Evolutionary conservation across 2,329 filamentous ascomycete species (phyloP).

Genomic region (Penicillium sp.): DNA sequence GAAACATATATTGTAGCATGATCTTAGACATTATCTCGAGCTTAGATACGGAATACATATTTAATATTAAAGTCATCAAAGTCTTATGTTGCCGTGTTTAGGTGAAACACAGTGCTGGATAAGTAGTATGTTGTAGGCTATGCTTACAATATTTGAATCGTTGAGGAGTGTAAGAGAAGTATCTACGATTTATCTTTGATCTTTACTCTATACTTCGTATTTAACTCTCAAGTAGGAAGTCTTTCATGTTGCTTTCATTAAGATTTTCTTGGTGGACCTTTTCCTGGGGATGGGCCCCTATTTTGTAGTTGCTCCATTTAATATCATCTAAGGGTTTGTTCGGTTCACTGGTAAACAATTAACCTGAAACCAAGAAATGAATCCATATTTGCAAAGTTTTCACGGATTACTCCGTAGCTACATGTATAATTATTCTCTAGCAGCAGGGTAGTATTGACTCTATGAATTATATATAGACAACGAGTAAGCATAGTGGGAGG

Average conservation of each 20-base stretch:
- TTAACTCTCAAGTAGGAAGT: not conserved
- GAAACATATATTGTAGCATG: not conserved
- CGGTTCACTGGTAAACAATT: not conserved
- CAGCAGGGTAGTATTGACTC: not conserved
- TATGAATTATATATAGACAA: not conserved
- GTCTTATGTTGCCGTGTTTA: not conserved
- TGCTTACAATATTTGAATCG: not conserved
- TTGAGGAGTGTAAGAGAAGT: not conserved
- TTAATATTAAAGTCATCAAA: not conserved
- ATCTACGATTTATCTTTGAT: too few species aligned
- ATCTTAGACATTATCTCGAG: not conserved
- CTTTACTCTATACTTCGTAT: not conserved
- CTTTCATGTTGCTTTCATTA: not conserved
- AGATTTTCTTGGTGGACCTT: not conserved
- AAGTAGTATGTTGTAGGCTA: not conserved
- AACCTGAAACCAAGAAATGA: constrained; percentile 1
- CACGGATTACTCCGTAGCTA: not conserved
- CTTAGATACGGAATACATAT: not conserved
- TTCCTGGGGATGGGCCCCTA: not conserved
- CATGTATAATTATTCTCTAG: too few species aligned
- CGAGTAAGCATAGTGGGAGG: not conserved
- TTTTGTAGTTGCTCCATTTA: not conserved
- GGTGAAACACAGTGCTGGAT: not conserved
- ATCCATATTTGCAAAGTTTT: not conserved
- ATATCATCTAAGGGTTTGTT: not conserved